Conservation (phyloP, 148 eudicot genomes). For the Fagopyrum esculentum region DNA sequence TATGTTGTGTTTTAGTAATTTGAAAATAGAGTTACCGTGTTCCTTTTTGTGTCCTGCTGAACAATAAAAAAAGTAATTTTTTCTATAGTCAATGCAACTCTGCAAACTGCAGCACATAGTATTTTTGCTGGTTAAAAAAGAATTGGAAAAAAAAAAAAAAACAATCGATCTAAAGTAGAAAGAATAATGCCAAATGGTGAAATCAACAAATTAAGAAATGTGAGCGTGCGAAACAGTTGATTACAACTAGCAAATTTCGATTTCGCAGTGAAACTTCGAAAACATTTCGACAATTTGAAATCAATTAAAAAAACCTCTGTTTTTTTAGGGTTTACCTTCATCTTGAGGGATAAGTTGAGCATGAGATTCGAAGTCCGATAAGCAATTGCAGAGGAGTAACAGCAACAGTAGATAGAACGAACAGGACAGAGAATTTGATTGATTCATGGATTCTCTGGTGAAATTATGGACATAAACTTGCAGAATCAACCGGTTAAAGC, state of each 20-base stretch:
- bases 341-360: conserved; percentile 8
- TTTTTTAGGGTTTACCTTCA: neutral
- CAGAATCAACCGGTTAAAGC: neutral
- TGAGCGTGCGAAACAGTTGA: neutral
- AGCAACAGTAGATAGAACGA: neutral
- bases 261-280: neutral
- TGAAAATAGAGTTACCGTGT: no score
- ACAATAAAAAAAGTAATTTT: no score
- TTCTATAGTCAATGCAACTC: no score
- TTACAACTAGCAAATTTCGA: neutral
- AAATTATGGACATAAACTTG: neutral
- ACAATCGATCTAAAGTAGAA: neutral
- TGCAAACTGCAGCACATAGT: no score
- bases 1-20: no score
- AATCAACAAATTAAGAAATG: neutral
- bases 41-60: no score
- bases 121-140: neutral
- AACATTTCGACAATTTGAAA: neutral
- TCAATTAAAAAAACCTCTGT: no score
- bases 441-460: conserved; percentile 3
- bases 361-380: neutral
- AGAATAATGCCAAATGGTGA: neutral
- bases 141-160: no score
- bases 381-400: conserved; percentile 2
- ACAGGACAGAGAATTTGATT: neutral